phyloP scores from a whole-genome alignment of 2,329 filamentous ascomycete species.

The Colletotrichum theobromicola region DNA sequence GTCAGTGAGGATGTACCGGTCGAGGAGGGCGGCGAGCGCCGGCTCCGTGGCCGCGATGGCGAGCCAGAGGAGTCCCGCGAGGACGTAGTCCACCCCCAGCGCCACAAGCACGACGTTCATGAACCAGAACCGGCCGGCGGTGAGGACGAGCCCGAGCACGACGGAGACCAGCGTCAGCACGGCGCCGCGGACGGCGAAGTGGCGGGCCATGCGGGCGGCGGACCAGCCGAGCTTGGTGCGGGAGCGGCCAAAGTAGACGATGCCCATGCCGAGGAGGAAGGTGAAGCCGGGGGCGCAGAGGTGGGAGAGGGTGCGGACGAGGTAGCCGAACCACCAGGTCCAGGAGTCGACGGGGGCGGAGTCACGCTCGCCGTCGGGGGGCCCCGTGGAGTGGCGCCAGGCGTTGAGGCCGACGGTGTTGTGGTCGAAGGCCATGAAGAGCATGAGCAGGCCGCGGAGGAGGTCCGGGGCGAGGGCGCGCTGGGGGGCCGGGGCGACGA shows the following conservation, averaged over 20 bases:
- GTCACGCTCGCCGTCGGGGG: slow-evolving; percentile 39
- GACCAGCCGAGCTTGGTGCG: slow-evolving; percentile 45
- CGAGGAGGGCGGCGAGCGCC: slow-evolving; percentile 30
- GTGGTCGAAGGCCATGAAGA: slow-evolving; percentile 51
- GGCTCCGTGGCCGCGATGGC: slow-evolving; percentile 38
- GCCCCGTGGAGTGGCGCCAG: slow-evolving; percentile 44
- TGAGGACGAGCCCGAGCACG: slow-evolving; percentile 35
- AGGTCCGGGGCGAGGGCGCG: slow-evolving; percentile 49
- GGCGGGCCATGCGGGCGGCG: slow-evolving; percentile 34
- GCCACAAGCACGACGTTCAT: slow-evolving; percentile 49
- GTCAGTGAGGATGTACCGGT: slow-evolving; percentile 21
- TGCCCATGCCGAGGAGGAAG: slow-evolving; percentile 50
- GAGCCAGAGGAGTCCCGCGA: slow-evolving; percentile 48
- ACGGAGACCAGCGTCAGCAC: slow-evolving; percentile 39
- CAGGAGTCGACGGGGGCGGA: slow-evolving; percentile 37
- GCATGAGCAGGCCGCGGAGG: slow-evolving; percentile 49
- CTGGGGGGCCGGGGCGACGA: not conserved
- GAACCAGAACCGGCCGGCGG: slow-evolving; percentile 42
- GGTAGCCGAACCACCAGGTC: slow-evolving; percentile 42
- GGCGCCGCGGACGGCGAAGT: slow-evolving; percentile 41
- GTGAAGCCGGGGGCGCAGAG: slow-evolving; percentile 51
- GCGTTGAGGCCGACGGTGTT: slow-evolving; percentile 40
- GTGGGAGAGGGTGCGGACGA: slow-evolving; percentile 47
- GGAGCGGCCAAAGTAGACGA: slow-evolving; percentile 50
- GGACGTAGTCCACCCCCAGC: slow-evolving; percentile 49